Conservation (phyloP, 169 alveolate species). For the Eimeria falciformis region DNA sequence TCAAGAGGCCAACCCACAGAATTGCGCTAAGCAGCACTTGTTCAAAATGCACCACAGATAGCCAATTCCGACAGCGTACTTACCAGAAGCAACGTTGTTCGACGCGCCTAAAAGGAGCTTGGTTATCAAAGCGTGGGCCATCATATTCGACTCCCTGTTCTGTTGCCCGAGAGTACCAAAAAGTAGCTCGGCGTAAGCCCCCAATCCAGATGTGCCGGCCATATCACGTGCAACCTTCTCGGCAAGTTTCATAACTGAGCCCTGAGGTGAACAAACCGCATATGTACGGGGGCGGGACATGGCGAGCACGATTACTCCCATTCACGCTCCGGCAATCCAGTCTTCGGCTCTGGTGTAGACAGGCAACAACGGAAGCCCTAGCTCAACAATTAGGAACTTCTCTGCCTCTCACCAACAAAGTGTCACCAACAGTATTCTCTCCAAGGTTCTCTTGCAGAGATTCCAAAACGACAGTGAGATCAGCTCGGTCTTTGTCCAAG, state of each 20-base stretch:
- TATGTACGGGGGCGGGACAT: background rate
- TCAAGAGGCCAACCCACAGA: background rate
- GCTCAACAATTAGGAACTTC: background rate
- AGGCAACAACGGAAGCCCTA: background rate
- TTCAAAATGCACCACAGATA: background rate
- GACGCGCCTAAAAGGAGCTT: too few relatives aligned
- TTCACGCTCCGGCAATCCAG: background rate
- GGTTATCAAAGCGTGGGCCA: too few relatives aligned
- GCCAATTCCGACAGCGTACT: too few relatives aligned
- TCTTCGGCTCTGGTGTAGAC: background rate
- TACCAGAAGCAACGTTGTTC: too few relatives aligned
- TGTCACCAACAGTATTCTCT: background rate
- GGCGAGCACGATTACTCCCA: background rate
- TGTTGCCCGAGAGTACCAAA: too few relatives aligned
- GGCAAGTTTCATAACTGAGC: too few relatives aligned
- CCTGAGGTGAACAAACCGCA: background rate
- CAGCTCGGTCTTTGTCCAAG: background rate
- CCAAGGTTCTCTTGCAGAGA: background rate
- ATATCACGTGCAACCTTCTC: too few relatives aligned
- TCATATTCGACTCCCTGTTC: too few relatives aligned
- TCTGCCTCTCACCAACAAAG: conserved; percentile 8
- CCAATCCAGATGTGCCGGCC: too few relatives aligned
- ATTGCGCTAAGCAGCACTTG: background rate
- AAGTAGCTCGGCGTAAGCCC: too few relatives aligned
- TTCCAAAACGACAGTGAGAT: background rate